Conservation (phyloP, 495 filamentous ascomycete genomes). For the Darksidea phi region DNA sequence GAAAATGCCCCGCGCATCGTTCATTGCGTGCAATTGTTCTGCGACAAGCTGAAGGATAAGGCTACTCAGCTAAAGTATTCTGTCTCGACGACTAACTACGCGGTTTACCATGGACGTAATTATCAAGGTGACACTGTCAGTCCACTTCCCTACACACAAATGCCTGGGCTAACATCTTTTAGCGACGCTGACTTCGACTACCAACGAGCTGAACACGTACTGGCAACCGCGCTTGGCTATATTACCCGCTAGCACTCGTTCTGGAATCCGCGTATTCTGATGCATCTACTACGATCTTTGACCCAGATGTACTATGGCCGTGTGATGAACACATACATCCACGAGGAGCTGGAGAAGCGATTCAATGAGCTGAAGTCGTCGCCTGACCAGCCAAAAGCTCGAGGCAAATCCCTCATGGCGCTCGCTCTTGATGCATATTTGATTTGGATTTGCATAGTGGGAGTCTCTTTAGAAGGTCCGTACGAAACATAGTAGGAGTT, state of each 20-base stretch:
- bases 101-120: conserved; percentile 20
- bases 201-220: conserved; percentile 5
- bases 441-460: too few relatives aligned
- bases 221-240: background rate
- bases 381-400: background rate
- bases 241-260: conserved; percentile 21
- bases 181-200: conserved; percentile 13
- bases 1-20: too few relatives aligned
- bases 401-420: too few relatives aligned
- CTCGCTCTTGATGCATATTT: background rate
- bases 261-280: conserved; percentile 14
- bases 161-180: background rate
- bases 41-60: too few relatives aligned
- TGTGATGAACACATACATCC: conserved; percentile 4
- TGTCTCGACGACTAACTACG: conserved; percentile 8
- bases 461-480: too few relatives aligned
- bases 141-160: too few relatives aligned
- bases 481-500: too few relatives aligned
- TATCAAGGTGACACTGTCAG: conserved; percentile 18
- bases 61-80: too few relatives aligned
- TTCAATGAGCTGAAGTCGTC: conserved; percentile 1
- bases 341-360: conserved; percentile 8
- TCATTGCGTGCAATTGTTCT: too few relatives aligned
- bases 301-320: conserved; percentile 11
- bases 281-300: conserved; percentile 13